Base-by-base conservation (phyloP, 345 rosid species). In the Hibiscus syriacus region DNA sequence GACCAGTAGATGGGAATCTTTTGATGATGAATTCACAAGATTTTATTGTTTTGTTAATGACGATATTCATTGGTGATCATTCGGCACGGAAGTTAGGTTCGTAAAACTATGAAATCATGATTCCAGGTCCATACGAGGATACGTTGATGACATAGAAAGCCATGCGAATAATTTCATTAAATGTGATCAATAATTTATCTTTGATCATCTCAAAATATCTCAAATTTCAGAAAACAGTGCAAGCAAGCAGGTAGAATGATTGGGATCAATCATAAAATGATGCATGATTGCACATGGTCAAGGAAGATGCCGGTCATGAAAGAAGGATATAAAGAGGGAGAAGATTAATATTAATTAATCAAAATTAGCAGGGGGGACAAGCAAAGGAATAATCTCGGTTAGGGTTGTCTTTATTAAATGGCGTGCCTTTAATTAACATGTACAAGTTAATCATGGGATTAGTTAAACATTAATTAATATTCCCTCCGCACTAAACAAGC, bases 361-460 rank as follows among this genome's bases (percentile, higher is more conserved):
- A 19, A 56, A 32, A 19, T 19, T 11, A 20, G 38, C 0, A 10
- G 64, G 36, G 36, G 36, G 36, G 77, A 71, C 70, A 58, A 38
- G 1, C 0, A 59, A 17, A 67, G 38, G 75, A 81, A 81, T 77
- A 75, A 77, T 59, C 59, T 63, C 48, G 55, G 25, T 39, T 34
- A 6, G 74, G 16, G 59, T n/a, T 72, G 57, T 69, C 64, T 43
- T 65, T n/a, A n/a, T n/a, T n/a, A n/a, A n/a, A n/a, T n/a, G n/a
- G n/a, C n/a, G n/a, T n/a, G n/a, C n/a, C n/a, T n/a, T 64, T 54
- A 8, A 34, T 34, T 72, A 27, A 68, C 27, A 61, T 8, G 3
- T 65, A 38, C 23, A 64, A 56, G 71, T 20, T 76, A 78, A 78
- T 84, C 67, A 76, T 78, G 78, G 69, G 83, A 75, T 79, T 39